phyloP scores from a whole-genome alignment of 768 basidiomycete genomes.

The Boletus bicolor region DNA sequence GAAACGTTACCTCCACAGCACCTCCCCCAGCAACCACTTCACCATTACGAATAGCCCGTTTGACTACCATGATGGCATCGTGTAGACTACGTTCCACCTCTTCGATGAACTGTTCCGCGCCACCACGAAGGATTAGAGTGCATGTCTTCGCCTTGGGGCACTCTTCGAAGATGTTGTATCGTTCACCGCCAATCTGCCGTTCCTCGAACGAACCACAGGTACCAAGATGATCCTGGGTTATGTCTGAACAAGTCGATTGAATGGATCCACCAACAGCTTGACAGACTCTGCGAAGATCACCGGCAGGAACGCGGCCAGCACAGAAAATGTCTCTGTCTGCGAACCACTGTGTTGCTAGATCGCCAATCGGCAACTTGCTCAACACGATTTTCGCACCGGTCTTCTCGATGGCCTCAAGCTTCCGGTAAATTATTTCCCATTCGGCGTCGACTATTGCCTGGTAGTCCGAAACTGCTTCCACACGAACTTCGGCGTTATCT shows the following conservation, averaged over 20 bases:
- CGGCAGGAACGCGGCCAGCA: slow-evolving; percentile 89
- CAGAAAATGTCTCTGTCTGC: slow-evolving; percentile 99
- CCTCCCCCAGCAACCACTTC: slow-evolving; percentile 98
- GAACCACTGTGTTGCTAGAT: slow-evolving; percentile 98
- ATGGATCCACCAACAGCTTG: slow-evolving; percentile 94
- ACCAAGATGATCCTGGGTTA: slow-evolving; percentile 84
- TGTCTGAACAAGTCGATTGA: slow-evolving; percentile 95
- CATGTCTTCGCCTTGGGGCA: slow-evolving; percentile 95
- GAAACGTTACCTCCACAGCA: slow-evolving; percentile 76
- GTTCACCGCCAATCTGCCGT: slow-evolving; percentile 92
- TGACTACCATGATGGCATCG: slow-evolving; percentile 99
- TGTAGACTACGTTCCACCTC: slow-evolving; percentile 97
- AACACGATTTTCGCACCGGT: slow-evolving; percentile 97
- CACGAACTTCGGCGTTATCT: slow-evolving; percentile 97
- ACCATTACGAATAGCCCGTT: slow-evolving; percentile 91
- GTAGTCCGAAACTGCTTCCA: slow-evolving; percentile 95
- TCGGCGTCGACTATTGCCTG: slow-evolving; percentile 99
- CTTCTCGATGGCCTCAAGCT: slow-evolving; percentile 91
- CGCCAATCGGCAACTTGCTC: slow-evolving; percentile 97
- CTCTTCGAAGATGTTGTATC: slow-evolving; percentile 93
- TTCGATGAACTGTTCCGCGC: slow-evolving; percentile 98
- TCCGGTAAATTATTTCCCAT: slow-evolving; percentile 99
- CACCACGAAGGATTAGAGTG: slow-evolving; percentile 89
- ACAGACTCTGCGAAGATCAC: slow-evolving; percentile 88
- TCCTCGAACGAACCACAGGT: slow-evolving; percentile 93